Evolutionary conservation across 768 basidiomycete genomes (phyloP).

Genomic region (Calocera cornea): DNA sequence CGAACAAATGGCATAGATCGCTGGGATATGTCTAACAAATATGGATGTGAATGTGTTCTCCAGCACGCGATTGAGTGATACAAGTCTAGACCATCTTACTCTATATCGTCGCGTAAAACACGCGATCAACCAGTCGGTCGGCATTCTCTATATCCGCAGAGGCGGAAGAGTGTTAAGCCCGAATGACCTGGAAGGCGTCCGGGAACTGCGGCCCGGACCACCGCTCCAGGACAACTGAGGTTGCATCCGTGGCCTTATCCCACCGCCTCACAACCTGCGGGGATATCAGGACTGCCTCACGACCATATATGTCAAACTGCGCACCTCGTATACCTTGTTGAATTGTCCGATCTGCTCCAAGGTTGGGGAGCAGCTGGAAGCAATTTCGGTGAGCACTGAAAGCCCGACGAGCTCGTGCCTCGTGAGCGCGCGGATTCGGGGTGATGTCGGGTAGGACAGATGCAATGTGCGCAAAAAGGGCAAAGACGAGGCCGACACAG

Average conservation of each 20-base stretch:
- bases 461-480: not conserved
- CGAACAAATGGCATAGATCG: no score
- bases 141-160: no score
- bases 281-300: not conserved
- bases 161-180: not conserved
- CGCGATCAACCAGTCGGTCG: no score
- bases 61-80: no score
- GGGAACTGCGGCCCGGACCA: not conserved
- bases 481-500: not conserved
- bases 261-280: not conserved
- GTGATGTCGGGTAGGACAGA: not conserved
- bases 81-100: not conserved
- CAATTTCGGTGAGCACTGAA: not conserved
- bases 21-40: no score
- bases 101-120: no score
- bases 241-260: not conserved
- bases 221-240: not conserved
- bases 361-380: not conserved
- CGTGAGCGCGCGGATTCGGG: not conserved
- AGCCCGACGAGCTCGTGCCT: not conserved
- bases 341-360: not conserved
- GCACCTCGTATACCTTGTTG: not conserved
- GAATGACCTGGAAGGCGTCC: not conserved
- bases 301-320: not conserved
- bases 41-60: no score